Base-by-base conservation (phyloP, 1,139 yeast genomes). In the Arxiozyma heterogenica region DNA sequence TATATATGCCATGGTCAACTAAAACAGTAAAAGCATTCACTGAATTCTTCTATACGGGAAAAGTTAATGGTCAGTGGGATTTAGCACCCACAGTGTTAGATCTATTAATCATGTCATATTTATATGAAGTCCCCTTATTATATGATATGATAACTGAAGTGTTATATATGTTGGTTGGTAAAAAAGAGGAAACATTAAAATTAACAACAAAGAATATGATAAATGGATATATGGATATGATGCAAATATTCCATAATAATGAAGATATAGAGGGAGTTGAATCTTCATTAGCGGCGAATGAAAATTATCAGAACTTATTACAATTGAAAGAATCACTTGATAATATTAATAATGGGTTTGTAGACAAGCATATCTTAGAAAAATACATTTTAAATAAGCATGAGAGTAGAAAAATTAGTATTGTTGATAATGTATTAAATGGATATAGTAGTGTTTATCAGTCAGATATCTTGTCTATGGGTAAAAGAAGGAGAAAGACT, bases 21-120 rank as follows among this genome's bases (percentile, higher is more conserved):
- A 66, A 71, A 1, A 78, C 88, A 0, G 79, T 85, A 12, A 76
- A 75, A 54, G 89, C 88, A 1, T 79, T 85, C 60, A 74, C 85
- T 47, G 93, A 86, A 62, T 86, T 81, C 66, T 73, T 86, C 57
- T 84, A 83, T 63, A 85, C 91, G 8, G 94, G 93, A 0, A 90
- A 85, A 67, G 79, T 86, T 41, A 89, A 88, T 41, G 81, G 83
- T 55, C 83, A 80, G 61, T 85, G 91, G 91, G 69, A 76, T 17
- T 69, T 85, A 41, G 73, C 79, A 1, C 91, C 91, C 0, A 82
- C 86, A 0, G 78, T 86, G 0, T 73, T 84, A 54, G 90, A 85
- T 59, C 75, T 82, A 53, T 73, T 85, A 59, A 69, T 81, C 34
- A 75, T 84, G 60, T 78, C 89, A 1, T 82, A 83, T 60, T 76